Conservation (phyloP, 805 yeast species). For the Vanderwaltozyma polyspora region DNA sequence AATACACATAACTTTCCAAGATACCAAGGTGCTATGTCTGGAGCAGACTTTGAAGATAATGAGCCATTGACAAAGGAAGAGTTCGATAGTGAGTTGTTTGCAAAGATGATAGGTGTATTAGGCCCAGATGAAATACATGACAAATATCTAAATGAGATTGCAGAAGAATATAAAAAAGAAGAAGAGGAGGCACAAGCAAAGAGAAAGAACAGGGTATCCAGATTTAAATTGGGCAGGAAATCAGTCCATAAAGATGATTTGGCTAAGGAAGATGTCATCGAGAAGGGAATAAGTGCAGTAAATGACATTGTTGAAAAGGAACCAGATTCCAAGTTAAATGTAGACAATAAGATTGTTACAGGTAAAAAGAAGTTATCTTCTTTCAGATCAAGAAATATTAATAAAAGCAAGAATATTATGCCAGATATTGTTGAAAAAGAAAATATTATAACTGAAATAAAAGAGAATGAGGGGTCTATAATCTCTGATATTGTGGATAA, state of each 20-base stretch:
- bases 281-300: neutral
- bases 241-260: too few species aligned
- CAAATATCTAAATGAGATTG: constrained; percentile 11
- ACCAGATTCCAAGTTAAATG: too few species aligned
- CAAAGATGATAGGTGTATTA: constrained; percentile 23
- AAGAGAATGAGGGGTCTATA: constrained; percentile 3
- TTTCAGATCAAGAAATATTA: neutral
- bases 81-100: constrained; percentile 25
- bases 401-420: neutral
- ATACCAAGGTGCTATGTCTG: constrained; percentile 4
- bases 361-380: too few species aligned
- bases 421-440: constrained; percentile 2
- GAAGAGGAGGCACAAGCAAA: constrained; percentile 4
- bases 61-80: constrained; percentile 7
- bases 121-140: constrained; percentile 23
- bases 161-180: constrained; percentile 3
- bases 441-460: constrained; percentile 1
- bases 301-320: neutral
- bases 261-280: too few species aligned
- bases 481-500: constrained; percentile 3
- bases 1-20: constrained; percentile 18
- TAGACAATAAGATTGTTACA: too few species aligned
- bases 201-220: constrained; percentile 17
- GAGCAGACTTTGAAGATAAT: too few species aligned
- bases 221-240: constrained; percentile 22